phyloP scores from a whole-genome alignment of 495 filamentous ascomycete species.

The Podospora anserina region DNA sequence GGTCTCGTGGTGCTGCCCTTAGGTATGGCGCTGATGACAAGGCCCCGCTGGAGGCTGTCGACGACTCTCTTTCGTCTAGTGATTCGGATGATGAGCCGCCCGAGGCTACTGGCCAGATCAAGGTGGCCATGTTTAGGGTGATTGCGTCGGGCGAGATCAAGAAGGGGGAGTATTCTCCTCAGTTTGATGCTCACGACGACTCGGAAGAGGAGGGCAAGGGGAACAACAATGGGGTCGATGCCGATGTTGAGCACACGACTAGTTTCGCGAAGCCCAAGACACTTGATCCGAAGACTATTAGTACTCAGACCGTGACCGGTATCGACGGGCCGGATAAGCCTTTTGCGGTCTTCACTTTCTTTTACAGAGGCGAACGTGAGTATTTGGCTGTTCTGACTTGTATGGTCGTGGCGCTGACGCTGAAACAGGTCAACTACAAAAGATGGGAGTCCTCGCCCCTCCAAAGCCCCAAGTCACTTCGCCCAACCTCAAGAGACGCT shows the following conservation, averaged over 20 bases:
- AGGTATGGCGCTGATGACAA: slow-evolving; percentile 72
- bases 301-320: slow-evolving; percentile 97
- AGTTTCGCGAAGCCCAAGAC: slow-evolving; percentile 98
- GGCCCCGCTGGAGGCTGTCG: slow-evolving; percentile 68
- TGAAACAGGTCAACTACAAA: slow-evolving; percentile 75
- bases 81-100: slow-evolving; percentile 89
- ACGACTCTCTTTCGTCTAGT: slow-evolving; percentile 71
- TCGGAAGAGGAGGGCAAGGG: slow-evolving; percentile 57
- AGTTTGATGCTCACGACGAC: slow-evolving; percentile 95
- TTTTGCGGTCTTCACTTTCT: slow-evolving; percentile 95
- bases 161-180: slow-evolving; percentile 93
- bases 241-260: slow-evolving; percentile 92
- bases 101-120: slow-evolving; percentile 96
- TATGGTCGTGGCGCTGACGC: slow-evolving; percentile 10
- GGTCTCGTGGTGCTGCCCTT: slow-evolving; percentile 51
- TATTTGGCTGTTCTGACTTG: background rate
- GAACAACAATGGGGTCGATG: slow-evolving; percentile 43
- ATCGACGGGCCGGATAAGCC: slow-evolving; percentile 94
- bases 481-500: slow-evolving; percentile 64
- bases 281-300: slow-evolving; percentile 93
- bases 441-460: slow-evolving; percentile 80
- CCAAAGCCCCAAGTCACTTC: slow-evolving; percentile 58
- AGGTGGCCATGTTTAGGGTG: slow-evolving; percentile 93
- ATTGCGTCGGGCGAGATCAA: slow-evolving; percentile 96
- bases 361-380: slow-evolving; percentile 95